Base-by-base conservation (phyloP, 345 rosid genomes). In the Litchi chinensis region DNA sequence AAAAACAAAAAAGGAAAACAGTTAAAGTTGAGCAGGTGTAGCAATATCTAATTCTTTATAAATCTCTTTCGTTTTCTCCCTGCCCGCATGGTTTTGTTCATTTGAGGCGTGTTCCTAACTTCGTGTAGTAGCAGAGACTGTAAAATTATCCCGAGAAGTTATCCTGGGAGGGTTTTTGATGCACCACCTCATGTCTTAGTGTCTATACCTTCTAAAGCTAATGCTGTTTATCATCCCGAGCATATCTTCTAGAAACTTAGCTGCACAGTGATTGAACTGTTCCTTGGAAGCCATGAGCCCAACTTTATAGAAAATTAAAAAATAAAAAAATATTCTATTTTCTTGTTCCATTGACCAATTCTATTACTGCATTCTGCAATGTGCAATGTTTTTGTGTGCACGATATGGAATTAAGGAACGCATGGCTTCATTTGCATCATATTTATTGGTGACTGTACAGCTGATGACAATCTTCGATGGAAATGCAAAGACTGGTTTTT, bases 11-110 rank as follows among this genome's bases (percentile, higher is more conserved):
- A 72, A 32, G 5, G 43, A 68, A 44, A 77, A 75, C 8, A 52
- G 54, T 37, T 67, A 50, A 72, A 66, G 62, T 69, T 74, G 75
- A 59, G 81, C 72, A 84, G 72, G 56, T 83, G 68, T 80, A 81
- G 78, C 71, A 80, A 80, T 75, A 79, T 70, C 80, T 85, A 62
- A 82, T 86, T 87, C 82, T 82, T 84, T 87, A 54, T 76, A 72
- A 63, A 22, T 78, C 65, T 77, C 64, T 71, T 64, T 79, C 54
- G 66, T 65, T 26, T 46, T 40, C 69, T 77, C 48, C 13, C 48
- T 13, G 19, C 8, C 11, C 24, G 24, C 24, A 1, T 19, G 13
- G 32, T 56, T 76, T 54, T 76, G 52, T 40, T 66, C 10, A 13
- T 57, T 22, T 54, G 24, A 8, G 39, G 11, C 15, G 43, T 13